A percentile compares a stretch with the other conserved stretches of the same genome.
phyloP scores from a whole-genome alignment of 148 eudicot species.

The Rhododendron williamsianum region DNA sequence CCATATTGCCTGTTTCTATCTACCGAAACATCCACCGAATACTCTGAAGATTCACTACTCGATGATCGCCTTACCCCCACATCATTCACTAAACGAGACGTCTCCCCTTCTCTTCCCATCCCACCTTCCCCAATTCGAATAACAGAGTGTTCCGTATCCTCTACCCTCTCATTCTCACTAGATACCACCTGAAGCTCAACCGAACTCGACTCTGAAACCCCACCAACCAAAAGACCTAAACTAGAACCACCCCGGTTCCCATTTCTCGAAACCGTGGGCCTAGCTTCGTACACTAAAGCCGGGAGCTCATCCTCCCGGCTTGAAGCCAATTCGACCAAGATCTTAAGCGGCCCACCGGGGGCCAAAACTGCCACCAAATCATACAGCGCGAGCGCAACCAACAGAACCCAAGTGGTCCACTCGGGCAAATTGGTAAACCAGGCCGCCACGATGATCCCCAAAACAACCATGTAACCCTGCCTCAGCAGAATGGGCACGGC shows the following conservation, averaged over 20 bases:
- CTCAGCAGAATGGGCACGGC: slow-evolving; percentile 70
- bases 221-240: slow-evolving; percentile 55
- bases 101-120: slow-evolving; percentile 35
- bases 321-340: slow-evolving; percentile 74
- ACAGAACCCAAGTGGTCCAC: slow-evolving; percentile 93
- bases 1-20: neutral
- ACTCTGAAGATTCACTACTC: slow-evolving; percentile 7
- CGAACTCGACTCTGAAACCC: slow-evolving; percentile 43
- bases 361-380: slow-evolving; percentile 88
- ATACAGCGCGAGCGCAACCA: slow-evolving; percentile 73
- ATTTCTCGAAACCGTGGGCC: slow-evolving; percentile 47
- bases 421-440: slow-evolving; percentile 95
- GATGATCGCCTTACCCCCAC: slow-evolving; percentile 21
- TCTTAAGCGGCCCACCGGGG: slow-evolving; percentile 89
- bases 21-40: neutral
- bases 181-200: slow-evolving; percentile 48
- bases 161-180: neutral
- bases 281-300: slow-evolving; percentile 74
- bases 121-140: slow-evolving; percentile 18
- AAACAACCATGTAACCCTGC: slow-evolving; percentile 58
- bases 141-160: neutral
- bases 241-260: slow-evolving; percentile 16
- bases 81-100: slow-evolving; percentile 42
- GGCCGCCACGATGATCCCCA: slow-evolving; percentile 80
- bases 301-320: slow-evolving; percentile 85